A percentile compares a stretch with the other conserved stretches of the same genome.
Conservation (phyloP, 129 eudicot species). For the Chrysanthemum makinoi region DNA sequence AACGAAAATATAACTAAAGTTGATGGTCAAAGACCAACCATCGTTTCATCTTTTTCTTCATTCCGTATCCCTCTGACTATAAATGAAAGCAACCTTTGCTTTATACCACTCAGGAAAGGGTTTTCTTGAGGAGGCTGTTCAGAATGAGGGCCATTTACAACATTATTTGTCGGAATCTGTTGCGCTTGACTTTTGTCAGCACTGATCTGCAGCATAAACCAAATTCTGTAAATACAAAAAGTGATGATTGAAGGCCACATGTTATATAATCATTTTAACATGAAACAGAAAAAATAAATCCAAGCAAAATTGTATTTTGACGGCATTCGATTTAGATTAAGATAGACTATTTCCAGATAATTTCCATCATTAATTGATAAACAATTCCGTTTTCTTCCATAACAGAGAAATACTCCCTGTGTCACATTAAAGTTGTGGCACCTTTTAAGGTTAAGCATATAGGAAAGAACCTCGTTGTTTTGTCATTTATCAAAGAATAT, state of each 20-base stretch:
- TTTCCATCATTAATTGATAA: neutral
- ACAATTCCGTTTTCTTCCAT: neutral
- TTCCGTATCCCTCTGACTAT: conserved; percentile 82
- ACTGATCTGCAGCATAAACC: conserved; percentile 38
- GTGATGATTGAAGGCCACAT: neutral
- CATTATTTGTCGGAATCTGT: conserved; percentile 36
- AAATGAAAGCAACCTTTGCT: conserved; percentile 91
- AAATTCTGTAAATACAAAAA: conserved; percentile 15
- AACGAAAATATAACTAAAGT: neutral
- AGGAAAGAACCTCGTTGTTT: too few species aligned
- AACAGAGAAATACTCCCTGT: neutral
- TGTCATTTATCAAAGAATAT: too few species aligned
- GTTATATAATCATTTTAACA: conserved; percentile 3
- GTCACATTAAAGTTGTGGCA: too few species aligned
- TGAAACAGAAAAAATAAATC: neutral
- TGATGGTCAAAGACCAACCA: conserved; percentile 49
- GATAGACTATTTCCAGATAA: conserved; percentile 5
- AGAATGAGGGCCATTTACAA: conserved; percentile 41
- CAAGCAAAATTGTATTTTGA: neutral
- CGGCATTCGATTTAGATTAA: neutral
- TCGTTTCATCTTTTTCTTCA: conserved; percentile 78
- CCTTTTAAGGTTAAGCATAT: too few species aligned
- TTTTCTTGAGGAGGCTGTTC: conserved; percentile 43
- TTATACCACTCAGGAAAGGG: conserved; percentile 74
- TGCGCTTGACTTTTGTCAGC: conserved; percentile 42